Percentiles rank a stretch among this genome's conserved stretches.
These are phyloP conservation scores for Dipodascopsis uninucleata DNA, from an alignment of 805 yeast genomes.

Conservation along the genomic window DNA sequence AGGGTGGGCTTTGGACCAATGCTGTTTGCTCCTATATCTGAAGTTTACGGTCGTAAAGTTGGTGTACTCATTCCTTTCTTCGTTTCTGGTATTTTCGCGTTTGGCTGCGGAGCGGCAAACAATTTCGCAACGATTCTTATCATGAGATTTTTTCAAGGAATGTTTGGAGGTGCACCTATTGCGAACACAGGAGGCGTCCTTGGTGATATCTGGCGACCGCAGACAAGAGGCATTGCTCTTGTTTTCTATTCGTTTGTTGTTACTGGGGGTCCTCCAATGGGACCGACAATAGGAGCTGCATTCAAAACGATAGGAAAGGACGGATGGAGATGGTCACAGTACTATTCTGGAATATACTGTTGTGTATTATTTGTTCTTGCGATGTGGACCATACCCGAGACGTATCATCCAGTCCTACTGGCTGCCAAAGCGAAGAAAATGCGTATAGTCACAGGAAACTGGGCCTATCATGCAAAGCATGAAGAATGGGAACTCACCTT, in stretches of 20 bases:
- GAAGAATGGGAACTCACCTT: slow-evolving; percentile 75
- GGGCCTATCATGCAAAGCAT: slow-evolving; percentile 85
- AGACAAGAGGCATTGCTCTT: slow-evolving; percentile 51
- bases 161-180: slow-evolving; percentile 57
- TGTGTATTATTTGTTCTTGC: slow-evolving; percentile 40
- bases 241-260: slow-evolving; percentile 49
- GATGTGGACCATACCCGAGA: slow-evolving; percentile 36
- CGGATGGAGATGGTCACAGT: slow-evolving; percentile 60
- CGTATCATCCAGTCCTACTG: slow-evolving; percentile 47
- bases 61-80: slow-evolving; percentile 46
- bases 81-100: slow-evolving; percentile 42
- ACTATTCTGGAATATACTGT: slow-evolving; percentile 47
- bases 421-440: slow-evolving; percentile 61
- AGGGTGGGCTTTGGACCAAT: slow-evolving; percentile 51
- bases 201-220: slow-evolving; percentile 54
- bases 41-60: slow-evolving; percentile 41
- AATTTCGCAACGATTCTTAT: slow-evolving; percentile 51
- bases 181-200: slow-evolving; percentile 57
- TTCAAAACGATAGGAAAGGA: slow-evolving; percentile 42
- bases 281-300: slow-evolving; percentile 50
- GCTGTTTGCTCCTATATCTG: slow-evolving; percentile 56
- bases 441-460: slow-evolving; percentile 76
- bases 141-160: slow-evolving; percentile 56
- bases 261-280: slow-evolving; percentile 43
- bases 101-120: slow-evolving; percentile 51